These are phyloP conservation scores for Bromus sterilis DNA, from an alignment of 176 grass and related monocot species.

Conservation along the genomic window DNA sequence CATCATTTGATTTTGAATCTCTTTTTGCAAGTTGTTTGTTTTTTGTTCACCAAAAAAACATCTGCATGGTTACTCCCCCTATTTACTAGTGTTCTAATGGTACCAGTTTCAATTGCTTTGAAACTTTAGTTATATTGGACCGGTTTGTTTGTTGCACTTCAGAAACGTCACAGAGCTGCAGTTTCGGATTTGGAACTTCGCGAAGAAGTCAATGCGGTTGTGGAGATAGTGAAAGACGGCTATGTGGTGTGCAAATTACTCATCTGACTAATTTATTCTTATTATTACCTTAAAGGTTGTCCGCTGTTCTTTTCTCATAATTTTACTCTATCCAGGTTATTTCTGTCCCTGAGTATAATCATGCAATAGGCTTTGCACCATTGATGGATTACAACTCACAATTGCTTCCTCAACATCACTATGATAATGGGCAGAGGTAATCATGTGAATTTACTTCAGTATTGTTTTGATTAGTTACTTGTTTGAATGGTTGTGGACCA, in stretches of 20 bases:
- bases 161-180: constrained; percentile 66
- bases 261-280: neutral
- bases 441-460: neutral
- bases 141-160: constrained; percentile 22
- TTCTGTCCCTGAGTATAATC: constrained; percentile 79
- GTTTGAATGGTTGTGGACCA: neutral
- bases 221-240: constrained; percentile 83
- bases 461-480: neutral
- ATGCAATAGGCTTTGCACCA: constrained; percentile 70
- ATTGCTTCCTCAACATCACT: constrained; percentile 41
- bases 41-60: constrained; percentile 9
- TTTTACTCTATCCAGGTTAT: constrained; percentile 55
- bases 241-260: constrained; percentile 53
- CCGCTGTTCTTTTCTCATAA: constrained; percentile 3
- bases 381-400: constrained; percentile 91
- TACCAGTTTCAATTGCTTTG: neutral
- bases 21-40: neutral
- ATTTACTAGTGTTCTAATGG: neutral
- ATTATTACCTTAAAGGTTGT: neutral
- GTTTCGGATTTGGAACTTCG: constrained; percentile 63
- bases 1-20: neutral
- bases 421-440: constrained; percentile 72
- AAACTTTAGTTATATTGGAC: neutral
- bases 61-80: neutral
- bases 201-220: constrained; percentile 75